Evolutionary conservation across 305 asterid species (phyloP).

Genomic region (Rubia occidens): DNA sequence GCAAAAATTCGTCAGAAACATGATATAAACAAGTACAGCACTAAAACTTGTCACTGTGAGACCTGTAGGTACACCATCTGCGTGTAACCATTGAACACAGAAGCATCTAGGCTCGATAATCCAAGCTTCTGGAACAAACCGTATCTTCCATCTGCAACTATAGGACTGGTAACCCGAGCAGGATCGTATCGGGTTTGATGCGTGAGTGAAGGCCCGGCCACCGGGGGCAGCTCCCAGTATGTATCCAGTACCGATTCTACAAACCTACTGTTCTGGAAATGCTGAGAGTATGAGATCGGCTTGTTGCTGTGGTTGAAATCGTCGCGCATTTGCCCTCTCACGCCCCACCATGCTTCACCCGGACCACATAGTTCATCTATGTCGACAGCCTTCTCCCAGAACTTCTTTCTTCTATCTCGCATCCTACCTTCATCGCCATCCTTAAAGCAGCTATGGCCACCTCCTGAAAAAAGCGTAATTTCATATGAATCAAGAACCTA

Average conservation of each 20-base stretch:
- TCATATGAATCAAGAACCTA: neutral
- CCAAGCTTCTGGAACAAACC: constrained; percentile 65
- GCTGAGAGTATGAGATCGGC: constrained; percentile 49
- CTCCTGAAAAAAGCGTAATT: constrained; percentile 40
- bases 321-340: constrained; percentile 80
- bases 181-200: constrained; percentile 95
- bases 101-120: constrained; percentile 46
- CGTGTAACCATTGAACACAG: constrained; percentile 87
- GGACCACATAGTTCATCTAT: constrained; percentile 82
- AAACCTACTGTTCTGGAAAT: constrained; percentile 74
- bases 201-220: constrained; percentile 91
- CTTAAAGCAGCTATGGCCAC: constrained; percentile 96
- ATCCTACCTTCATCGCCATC: constrained; percentile 90
- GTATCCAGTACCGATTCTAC: constrained; percentile 76
- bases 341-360: constrained; percentile 98
- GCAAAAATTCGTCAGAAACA: neutral
- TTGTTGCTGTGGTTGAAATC: constrained; percentile 84
- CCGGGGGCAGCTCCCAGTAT: constrained; percentile 97
- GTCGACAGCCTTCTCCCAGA: constrained; percentile 91
- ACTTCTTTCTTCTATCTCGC: constrained; percentile 58
- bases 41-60: constrained; percentile 25
- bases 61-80: constrained; percentile 93
- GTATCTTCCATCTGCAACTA: constrained; percentile 78
- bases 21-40: neutral
- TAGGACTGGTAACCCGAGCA: constrained; percentile 65